phyloP scores from a whole-genome alignment of 495 filamentous ascomycete species.

The Hypoxylon intermedium region DNA sequence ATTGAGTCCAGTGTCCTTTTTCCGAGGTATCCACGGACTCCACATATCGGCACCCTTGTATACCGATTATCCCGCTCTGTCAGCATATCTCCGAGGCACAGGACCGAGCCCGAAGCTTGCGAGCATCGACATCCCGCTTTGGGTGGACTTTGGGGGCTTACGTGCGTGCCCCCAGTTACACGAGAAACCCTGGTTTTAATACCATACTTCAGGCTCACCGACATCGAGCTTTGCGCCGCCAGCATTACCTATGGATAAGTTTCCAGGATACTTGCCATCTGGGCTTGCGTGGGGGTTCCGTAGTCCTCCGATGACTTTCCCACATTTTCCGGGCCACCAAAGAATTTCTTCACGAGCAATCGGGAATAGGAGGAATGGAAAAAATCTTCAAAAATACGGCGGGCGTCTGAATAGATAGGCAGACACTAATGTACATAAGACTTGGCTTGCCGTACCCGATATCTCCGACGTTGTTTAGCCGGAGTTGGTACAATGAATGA shows the following conservation, averaged over 20 bases:
- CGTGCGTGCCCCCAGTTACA: slow-evolving; percentile 3
- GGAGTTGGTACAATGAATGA: slow-evolving; percentile 19
- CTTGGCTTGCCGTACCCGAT: slow-evolving; percentile 16
- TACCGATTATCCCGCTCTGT: slow-evolving; percentile 31
- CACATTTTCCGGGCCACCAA: slow-evolving; percentile 12
- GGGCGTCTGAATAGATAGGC: slow-evolving; percentile 16
- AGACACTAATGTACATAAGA: slow-evolving; percentile 25
- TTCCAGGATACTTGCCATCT: slow-evolving; percentile 15
- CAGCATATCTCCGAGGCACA: slow-evolving; percentile 37
- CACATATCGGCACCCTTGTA: slow-evolving; percentile 23
- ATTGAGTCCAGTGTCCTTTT: slow-evolving; percentile 21
- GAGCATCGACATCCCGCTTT: slow-evolving; percentile 13
- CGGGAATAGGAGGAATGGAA: slow-evolving; percentile 13
- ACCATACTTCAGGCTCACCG: background rate
- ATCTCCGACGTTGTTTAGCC: background rate
- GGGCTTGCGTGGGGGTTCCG: slow-evolving; percentile 18
- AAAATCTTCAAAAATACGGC: background rate
- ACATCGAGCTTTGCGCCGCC: slow-evolving; percentile 15
- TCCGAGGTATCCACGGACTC: slow-evolving; percentile 23
- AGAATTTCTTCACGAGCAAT: slow-evolving; percentile 33
- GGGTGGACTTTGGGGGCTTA: slow-evolving; percentile 14
- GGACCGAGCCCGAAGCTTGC: slow-evolving; percentile 24
- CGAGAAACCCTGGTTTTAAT: slow-evolving; percentile 1
- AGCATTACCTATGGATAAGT: slow-evolving; percentile 7
- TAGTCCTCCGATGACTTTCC: slow-evolving; percentile 9